phyloP scores from a whole-genome alignment of 441 rosid genomes.

The Euphorbia celastroides region DNA sequence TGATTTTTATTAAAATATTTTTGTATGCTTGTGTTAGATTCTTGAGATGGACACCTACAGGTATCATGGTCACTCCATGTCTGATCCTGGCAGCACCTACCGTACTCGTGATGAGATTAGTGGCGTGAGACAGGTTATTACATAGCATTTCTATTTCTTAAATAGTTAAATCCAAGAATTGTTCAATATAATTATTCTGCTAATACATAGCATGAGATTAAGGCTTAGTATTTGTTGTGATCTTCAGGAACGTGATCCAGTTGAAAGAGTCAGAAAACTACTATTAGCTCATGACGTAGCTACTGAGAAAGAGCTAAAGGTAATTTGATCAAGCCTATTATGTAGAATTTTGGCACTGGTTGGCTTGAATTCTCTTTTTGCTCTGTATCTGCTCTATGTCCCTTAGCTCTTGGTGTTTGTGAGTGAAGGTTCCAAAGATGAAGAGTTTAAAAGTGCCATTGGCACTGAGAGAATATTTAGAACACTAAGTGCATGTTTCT shows the following conservation, averaged over 20 bases:
- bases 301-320: slow-evolving; percentile 94
- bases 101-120: slow-evolving; percentile 91
- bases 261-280: slow-evolving; percentile 84
- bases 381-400: not conserved
- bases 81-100: slow-evolving; percentile 99
- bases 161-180: not conserved
- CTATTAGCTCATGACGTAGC: slow-evolving; percentile 74
- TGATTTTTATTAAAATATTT: slow-evolving; percentile 1
- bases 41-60: slow-evolving; percentile 99
- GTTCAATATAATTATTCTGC: not conserved
- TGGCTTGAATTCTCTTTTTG: too few species aligned
- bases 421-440: not conserved
- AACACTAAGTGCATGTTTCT: slow-evolving; percentile 9
- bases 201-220: too few species aligned
- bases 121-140: slow-evolving; percentile 84
- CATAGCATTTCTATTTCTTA: slow-evolving; percentile 7
- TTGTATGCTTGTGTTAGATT: slow-evolving; percentile 45
- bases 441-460: not conserved
- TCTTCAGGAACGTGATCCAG: slow-evolving; percentile 84
- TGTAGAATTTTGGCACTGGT: not conserved
- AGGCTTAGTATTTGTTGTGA: slow-evolving; percentile 5
- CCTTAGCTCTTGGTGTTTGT: too few species aligned
- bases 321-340: slow-evolving; percentile 22
- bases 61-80: slow-evolving; percentile 98
- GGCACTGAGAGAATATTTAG: not conserved